phyloP scores from a whole-genome alignment of 1,284 basidiomycete species.

The Limonomyces culmigenus region DNA sequence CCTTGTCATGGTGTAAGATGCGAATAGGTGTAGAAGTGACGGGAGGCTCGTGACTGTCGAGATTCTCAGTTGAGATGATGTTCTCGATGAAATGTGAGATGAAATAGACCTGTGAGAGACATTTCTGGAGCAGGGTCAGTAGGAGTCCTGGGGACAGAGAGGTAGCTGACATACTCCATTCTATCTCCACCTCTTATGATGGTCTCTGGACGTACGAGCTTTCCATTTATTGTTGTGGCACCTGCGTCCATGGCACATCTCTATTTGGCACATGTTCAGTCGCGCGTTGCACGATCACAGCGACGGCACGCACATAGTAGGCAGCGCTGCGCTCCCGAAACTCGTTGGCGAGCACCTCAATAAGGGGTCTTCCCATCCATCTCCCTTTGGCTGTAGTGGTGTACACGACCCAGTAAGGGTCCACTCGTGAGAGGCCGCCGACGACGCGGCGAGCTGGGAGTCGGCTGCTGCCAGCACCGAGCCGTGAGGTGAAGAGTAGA shows the following conservation, averaged over 20 bases:
- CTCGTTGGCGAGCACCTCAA: constrained; percentile 79
- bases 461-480: too few species aligned
- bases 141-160: too few species aligned
- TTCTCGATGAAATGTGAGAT: too few species aligned
- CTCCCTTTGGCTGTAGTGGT: constrained; percentile 86
- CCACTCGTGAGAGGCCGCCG: too few species aligned
- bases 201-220: constrained; percentile 62
- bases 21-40: constrained; percentile 78
- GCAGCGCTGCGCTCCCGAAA: constrained; percentile 84
- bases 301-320: constrained; percentile 72
- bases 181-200: constrained; percentile 80
- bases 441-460: too few species aligned
- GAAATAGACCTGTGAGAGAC: too few species aligned
- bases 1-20: constrained; percentile 63
- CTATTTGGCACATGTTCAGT: too few species aligned
- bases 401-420: constrained; percentile 75
- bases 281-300: too few species aligned
- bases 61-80: too few species aligned
- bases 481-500: too few species aligned
- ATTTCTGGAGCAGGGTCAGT: too few species aligned
- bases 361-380: constrained; percentile 72
- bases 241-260: constrained; percentile 88
- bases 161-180: constrained; percentile 73
- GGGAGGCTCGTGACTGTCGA: constrained; percentile 95
- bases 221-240: constrained; percentile 86